Conservation (phyloP, 2,329 filamentous ascomycete species). For the Lachnellula cervina region DNA sequence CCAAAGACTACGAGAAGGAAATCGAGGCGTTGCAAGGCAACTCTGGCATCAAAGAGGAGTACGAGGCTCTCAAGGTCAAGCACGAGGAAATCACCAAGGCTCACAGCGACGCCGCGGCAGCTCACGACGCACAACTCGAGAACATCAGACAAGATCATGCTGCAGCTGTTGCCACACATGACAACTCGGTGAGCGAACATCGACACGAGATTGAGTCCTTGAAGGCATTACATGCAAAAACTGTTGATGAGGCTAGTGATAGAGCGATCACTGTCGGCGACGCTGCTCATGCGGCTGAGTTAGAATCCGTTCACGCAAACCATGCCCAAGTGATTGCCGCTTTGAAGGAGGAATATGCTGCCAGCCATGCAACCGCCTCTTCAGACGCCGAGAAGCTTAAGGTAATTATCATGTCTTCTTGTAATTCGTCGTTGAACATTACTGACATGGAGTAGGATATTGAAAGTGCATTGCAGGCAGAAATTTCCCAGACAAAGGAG, state of each 20-base stretch:
- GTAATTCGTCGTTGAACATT: background rate
- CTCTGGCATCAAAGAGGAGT: constrained; percentile 60
- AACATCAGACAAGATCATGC: constrained; percentile 25
- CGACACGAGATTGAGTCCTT: constrained; percentile 51
- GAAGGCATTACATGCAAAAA: constrained; percentile 53
- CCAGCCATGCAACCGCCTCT: constrained; percentile 34
- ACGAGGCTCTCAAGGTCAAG: constrained; percentile 54
- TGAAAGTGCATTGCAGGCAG: constrained; percentile 38
- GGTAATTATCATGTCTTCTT: constrained; percentile 7
- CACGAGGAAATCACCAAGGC: constrained; percentile 38
- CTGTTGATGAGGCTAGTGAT: constrained; percentile 52
- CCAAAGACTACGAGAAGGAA: constrained; percentile 59
- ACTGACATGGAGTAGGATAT: constrained; percentile 36
- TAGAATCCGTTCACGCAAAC: constrained; percentile 49
- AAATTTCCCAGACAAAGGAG: constrained; percentile 43
- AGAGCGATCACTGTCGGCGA: constrained; percentile 43
- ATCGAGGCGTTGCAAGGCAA: constrained; percentile 60
- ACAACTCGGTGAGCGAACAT: constrained; percentile 48
- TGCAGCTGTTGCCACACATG: constrained; percentile 27
- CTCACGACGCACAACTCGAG: constrained; percentile 11
- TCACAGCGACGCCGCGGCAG: constrained; percentile 7
- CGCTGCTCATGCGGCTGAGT: constrained; percentile 44
- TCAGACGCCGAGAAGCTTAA: constrained; percentile 23
- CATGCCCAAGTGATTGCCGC: constrained; percentile 40
- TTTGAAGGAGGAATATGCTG: constrained; percentile 42